phyloP scores from a whole-genome alignment of 2,329 filamentous ascomycete genomes.

The Diplodia intermedia region DNA sequence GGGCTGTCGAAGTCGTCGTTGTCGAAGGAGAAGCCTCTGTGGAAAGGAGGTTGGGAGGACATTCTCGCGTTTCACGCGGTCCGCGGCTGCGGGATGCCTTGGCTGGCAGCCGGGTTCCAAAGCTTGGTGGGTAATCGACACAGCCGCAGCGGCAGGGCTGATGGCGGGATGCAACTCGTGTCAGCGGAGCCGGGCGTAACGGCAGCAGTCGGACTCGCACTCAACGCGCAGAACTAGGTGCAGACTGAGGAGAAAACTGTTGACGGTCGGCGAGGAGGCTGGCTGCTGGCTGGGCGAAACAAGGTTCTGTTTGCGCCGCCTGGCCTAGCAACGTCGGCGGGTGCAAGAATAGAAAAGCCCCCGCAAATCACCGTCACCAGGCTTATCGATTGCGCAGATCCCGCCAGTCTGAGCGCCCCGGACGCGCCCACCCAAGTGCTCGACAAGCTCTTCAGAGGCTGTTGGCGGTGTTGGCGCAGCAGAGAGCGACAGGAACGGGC shows the following conservation, averaged over 20 bases:
- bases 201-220: not conserved
- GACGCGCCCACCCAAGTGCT: not conserved
- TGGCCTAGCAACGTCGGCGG: constrained; percentile 8
- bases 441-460: constrained; percentile 4
- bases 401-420: constrained; percentile 1
- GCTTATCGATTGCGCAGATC: constrained; percentile 30
- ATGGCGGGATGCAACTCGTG: not conserved
- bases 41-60: constrained; percentile 30
- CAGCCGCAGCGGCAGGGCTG: constrained; percentile 28
- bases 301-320: constrained; percentile 11
- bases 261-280: not conserved
- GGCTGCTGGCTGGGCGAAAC: constrained; percentile 15
- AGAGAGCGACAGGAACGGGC: not conserved
- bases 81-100: constrained; percentile 30
- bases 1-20: constrained; percentile 20
- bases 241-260: not conserved
- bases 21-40: constrained; percentile 26
- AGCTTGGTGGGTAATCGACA: constrained; percentile 19
- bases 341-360: constrained; percentile 17
- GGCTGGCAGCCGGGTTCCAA: constrained; percentile 29
- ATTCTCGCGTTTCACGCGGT: constrained; percentile 31
- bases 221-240: not conserved
- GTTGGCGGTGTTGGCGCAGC: not conserved
- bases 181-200: not conserved
- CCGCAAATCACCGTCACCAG: constrained; percentile 14